Conservation (phyloP, 306 rosid species). For the Purshia tridentata region DNA sequence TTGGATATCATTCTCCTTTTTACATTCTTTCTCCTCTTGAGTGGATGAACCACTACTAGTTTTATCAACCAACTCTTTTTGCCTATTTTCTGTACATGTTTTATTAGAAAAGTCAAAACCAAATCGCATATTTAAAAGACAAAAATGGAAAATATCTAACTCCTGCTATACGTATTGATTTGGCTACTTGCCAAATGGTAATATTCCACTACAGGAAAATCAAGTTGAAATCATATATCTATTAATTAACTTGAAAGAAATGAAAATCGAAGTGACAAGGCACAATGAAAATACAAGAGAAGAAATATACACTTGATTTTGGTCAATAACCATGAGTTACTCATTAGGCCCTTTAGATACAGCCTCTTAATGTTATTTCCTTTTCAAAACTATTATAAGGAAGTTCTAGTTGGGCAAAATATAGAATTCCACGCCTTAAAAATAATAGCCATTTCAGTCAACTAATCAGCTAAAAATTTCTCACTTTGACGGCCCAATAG, state of each 20-base stretch:
- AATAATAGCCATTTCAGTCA: not conserved
- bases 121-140: not conserved
- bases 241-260: constrained; percentile 4
- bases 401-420: not conserved
- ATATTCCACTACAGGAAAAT: not conserved
- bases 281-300: not conserved
- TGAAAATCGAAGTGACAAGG: not conserved
- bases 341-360: not conserved
- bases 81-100: constrained; percentile 41
- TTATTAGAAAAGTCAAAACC: constrained; percentile 23
- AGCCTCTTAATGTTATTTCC: not conserved
- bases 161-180: not conserved
- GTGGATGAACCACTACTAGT: constrained; percentile 37
- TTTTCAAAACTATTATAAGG: not conserved
- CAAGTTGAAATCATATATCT: constrained; percentile 6
- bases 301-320: not conserved
- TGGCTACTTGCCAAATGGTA: not conserved
- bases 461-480: constrained; percentile 9
- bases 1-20: constrained; percentile 24
- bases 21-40: constrained; percentile 33
- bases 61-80: constrained; percentile 26
- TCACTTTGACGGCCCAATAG: not conserved
- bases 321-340: not conserved
- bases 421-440: not conserved
- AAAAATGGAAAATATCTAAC: not conserved